phyloP scores from a whole-genome alignment of 768 basidiomycete species.

The Naganishia vaughanmartiniae region DNA sequence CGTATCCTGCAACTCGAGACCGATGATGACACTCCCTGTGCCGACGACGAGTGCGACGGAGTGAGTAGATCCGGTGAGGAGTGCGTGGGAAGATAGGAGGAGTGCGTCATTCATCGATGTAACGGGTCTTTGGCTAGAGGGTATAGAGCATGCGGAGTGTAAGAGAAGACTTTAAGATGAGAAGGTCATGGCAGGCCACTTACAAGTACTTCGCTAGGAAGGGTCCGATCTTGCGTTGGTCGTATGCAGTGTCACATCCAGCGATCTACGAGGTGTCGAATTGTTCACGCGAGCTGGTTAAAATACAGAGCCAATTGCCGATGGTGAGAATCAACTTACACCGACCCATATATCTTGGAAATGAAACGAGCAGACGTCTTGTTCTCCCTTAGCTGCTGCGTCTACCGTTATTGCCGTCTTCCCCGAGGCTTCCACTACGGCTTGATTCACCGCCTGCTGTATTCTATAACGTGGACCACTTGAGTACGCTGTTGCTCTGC shows the following conservation, averaged over 20 bases:
- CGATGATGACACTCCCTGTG: conserved; percentile 68
- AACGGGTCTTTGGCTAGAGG: conserved; percentile 53
- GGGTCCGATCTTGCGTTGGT: conserved; percentile 60
- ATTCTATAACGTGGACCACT: background rate
- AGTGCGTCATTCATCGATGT: conserved; percentile 76
- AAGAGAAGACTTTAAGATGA: background rate
- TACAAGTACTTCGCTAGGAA: conserved; percentile 24
- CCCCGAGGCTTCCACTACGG: background rate
- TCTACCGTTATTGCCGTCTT: too few species aligned
- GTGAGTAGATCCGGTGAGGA: conserved; percentile 57
- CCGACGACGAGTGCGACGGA: conserved; percentile 75
- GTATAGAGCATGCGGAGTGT: background rate
- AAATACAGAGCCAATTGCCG: background rate
- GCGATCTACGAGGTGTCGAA: conserved; percentile 43
- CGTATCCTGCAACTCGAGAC: conserved; percentile 29
- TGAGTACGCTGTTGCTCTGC: background rate
- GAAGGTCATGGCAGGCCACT: background rate
- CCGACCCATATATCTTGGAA: conserved; percentile 77
- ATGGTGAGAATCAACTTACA: too few species aligned
- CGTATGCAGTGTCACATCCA: conserved; percentile 72
- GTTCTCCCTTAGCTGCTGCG: too few species aligned
- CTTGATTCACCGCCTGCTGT: background rate
- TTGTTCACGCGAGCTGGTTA: background rate
- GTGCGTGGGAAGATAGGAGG: conserved; percentile 76
- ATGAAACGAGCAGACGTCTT: conserved; percentile 9